Conservation (phyloP, 1,139 yeast species). For the Saccharomyces hybrid region DNA sequence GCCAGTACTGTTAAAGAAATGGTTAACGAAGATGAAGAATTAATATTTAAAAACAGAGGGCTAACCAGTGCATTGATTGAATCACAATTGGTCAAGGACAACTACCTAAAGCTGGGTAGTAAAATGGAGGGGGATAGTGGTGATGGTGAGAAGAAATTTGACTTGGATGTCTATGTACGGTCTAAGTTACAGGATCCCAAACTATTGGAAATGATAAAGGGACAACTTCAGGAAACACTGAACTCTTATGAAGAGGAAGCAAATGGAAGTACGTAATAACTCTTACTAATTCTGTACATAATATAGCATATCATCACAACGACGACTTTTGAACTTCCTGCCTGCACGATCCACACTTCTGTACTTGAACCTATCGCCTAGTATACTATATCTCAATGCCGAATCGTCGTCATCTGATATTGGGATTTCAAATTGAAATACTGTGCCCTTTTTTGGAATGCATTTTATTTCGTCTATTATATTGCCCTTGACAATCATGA, state of each 20-base stretch:
- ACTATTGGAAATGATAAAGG: slow-evolving; percentile 13
- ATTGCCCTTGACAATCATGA: slow-evolving; percentile 51
- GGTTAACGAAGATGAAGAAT: slow-evolving; percentile 26
- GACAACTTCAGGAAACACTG: slow-evolving; percentile 6
- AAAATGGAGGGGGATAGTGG: slow-evolving; percentile 17
- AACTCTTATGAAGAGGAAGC: background rate
- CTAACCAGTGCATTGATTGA: slow-evolving; percentile 31
- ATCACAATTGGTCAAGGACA: slow-evolving; percentile 25
- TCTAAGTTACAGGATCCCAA: slow-evolving; percentile 16
- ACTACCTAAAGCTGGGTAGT: slow-evolving; percentile 19
- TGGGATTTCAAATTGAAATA: slow-evolving; percentile 50
- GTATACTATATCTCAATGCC: slow-evolving; percentile 50
- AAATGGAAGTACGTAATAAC: background rate
- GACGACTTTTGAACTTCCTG: slow-evolving; percentile 75
- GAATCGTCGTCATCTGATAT: slow-evolving; percentile 27
- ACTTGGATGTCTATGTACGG: slow-evolving; percentile 14
- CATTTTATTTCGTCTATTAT: slow-evolving; percentile 47
- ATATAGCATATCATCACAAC: slow-evolving; percentile 50
- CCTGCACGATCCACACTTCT: slow-evolving; percentile 79
- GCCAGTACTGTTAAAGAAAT: slow-evolving; percentile 19
- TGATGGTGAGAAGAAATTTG: slow-evolving; percentile 13
- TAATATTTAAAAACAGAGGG: slow-evolving; percentile 30
- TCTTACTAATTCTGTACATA: slow-evolving; percentile 13
- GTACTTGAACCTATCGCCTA: slow-evolving; percentile 74
- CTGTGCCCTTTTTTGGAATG: slow-evolving; percentile 53